These are phyloP conservation scores for Solanum hybrid DNA, from an alignment of 305 asterid species.

Conservation along the genomic window DNA sequence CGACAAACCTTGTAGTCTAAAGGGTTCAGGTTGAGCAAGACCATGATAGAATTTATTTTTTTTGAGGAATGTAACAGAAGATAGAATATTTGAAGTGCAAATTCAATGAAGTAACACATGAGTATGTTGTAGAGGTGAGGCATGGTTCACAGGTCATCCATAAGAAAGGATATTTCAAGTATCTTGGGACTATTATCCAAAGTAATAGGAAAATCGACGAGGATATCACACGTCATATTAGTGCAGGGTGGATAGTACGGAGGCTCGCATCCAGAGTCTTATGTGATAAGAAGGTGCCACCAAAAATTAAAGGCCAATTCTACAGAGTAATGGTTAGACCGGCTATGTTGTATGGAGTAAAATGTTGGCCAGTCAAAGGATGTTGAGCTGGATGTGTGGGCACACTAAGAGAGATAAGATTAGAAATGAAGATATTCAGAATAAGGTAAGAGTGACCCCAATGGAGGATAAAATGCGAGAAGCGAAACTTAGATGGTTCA, in stretches of 20 bases:
- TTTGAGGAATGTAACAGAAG: not conserved
- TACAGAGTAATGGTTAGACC: not conserved
- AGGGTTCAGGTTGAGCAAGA: not conserved
- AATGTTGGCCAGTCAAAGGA: not conserved
- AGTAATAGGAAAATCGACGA: not conserved
- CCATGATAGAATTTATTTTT: not conserved
- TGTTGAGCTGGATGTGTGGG: not conserved
- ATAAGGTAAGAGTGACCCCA: not conserved
- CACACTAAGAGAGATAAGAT: not conserved
- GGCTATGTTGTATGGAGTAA: not conserved
- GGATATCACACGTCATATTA: not conserved
- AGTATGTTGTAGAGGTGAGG: not conserved
- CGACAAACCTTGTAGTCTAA: not conserved
- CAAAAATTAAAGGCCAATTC: not conserved
- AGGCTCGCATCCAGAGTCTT: not conserved
- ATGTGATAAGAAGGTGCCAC: not conserved
- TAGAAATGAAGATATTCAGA: not conserved
- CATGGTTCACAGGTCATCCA: not conserved
- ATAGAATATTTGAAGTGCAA: not conserved
- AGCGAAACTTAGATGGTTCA: not conserved
- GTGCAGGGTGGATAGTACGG: not conserved
- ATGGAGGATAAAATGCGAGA: not conserved
- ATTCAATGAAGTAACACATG: not conserved
- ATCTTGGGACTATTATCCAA: not conserved
- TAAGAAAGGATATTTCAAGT: not conserved